Base-by-base conservation (phyloP, 345 rosid genomes). In the Anacardium occidentale region DNA sequence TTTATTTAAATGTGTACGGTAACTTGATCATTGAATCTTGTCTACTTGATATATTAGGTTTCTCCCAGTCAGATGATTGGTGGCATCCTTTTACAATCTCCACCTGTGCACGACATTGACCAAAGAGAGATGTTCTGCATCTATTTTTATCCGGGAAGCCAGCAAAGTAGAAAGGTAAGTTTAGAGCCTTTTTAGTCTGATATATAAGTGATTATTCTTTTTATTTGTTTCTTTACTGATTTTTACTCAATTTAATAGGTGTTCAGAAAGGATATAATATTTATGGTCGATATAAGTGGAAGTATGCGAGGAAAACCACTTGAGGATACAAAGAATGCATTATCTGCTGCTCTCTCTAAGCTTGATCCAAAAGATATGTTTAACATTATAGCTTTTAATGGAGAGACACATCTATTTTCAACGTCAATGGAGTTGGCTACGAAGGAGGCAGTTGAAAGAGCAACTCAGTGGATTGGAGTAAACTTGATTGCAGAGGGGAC, bases 231-330 rank as follows among this genome's bases (percentile, higher is more conserved):
- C 14, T 29, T 42, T 22, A 5, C 1, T 6, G 8, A 14, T 52
- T 68, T 52, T 78, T 72, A 42, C 68, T 74, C 32, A 29, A 76
- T 78, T 73, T 72, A 62, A 63, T 79, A 95, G 99, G 89, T 83
- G 44, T 86, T 91, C 75, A 88, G 80, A 80, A 89, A 87, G 83
- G 91, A 87, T 79, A 81, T 92, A 48, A 77, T 95, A 68, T 95
- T 89, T 83, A 80, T 91, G 77, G 85, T 92, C 80, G 99, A 95
- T 75, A 84, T 91, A 78, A 95, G 98, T 83, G 88, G 80, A 78
- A 95, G 99, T 80, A 92, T 95, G 98, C 71, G 51, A 72, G 96
- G 97, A 74, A 88, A 77, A 82, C 81, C 88, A 59, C 87, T 95
- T 25, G 91, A 84, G 86, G 84, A 78, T 75, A 86, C 89, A 24